Percentiles rank a stretch among this genome's conserved stretches.
Evolutionary conservation across 305 asterid genomes (phyloP).

Genomic region (Petunia hybrid): DNA sequence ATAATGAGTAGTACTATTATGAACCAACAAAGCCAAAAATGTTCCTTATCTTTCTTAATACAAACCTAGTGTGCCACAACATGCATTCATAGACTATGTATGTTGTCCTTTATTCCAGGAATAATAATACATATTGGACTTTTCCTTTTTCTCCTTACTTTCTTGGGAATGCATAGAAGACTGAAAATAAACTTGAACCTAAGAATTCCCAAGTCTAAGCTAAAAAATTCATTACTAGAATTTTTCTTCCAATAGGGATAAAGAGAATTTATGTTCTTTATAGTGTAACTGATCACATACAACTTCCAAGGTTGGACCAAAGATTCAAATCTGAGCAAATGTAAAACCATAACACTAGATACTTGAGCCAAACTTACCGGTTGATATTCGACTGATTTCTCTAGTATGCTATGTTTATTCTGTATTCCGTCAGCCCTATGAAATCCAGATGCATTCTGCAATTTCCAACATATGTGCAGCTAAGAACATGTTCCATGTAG

Average conservation of each 20-base stretch:
- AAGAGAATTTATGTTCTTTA: no score
- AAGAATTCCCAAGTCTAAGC: neutral
- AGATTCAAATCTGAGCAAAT: neutral
- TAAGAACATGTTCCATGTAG: neutral
- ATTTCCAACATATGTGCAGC: neutral
- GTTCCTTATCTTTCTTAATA: no score
- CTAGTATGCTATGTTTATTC: slow-evolving; percentile 31
- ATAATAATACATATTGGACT: no score
- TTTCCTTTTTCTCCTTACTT: neutral
- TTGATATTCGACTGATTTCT: slow-evolving; percentile 41
- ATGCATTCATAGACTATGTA: no score
- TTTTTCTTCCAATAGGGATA: neutral
- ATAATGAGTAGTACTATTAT: no score
- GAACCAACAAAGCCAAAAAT: no score
- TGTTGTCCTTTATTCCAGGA: no score
- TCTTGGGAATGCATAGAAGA: neutral
- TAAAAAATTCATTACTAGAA: neutral
- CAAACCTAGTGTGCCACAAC: no score
- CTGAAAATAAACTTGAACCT: neutral
- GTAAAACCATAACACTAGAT: neutral
- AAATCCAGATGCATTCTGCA: slow-evolving; percentile 44
- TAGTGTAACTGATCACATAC: no score
- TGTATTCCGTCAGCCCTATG: slow-evolving; percentile 36
- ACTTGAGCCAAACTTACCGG: slow-evolving; percentile 43
- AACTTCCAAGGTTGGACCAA: neutral